phyloP scores from a whole-genome alignment of 352 stramenopile genomes.

The Globisporangium yorkense region DNA sequence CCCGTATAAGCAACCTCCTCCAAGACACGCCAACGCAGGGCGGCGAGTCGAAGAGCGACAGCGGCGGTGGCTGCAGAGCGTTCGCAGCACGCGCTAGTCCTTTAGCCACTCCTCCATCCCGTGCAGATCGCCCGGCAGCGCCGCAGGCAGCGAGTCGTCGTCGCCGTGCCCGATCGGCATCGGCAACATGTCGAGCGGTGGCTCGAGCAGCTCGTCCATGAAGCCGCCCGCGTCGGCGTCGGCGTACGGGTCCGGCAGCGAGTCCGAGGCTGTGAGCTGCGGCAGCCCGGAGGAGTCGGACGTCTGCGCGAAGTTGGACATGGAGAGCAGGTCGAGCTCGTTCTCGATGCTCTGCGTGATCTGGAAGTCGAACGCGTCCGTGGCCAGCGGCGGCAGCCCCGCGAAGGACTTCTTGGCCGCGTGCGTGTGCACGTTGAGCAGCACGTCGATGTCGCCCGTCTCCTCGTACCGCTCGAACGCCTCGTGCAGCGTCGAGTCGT shows the following conservation, averaged over 20 bases:
- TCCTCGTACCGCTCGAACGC: conserved; percentile 80
- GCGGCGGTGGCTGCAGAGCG: no score
- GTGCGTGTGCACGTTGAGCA: conserved; percentile 63
- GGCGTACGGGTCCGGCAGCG: not conserved
- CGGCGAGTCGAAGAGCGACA: not conserved
- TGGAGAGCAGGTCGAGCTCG: conserved; percentile 70
- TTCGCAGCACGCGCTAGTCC: conserved; percentile 29
- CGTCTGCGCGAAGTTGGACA: conserved; percentile 43
- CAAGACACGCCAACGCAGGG: no score
- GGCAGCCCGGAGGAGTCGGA: conserved; percentile 12
- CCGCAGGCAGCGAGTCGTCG: conserved; percentile 31
- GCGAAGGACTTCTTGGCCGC: conserved; percentile 59
- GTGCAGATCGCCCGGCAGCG: conserved; percentile 62
- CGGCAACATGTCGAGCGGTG: conserved; percentile 41
- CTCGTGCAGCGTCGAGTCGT: conserved; percentile 62
- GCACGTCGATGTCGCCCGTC: conserved; percentile 64
- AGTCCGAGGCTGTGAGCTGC: conserved; percentile 6
- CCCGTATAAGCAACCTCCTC: no score
- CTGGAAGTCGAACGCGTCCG: conserved; percentile 63
- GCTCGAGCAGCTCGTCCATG: conserved; percentile 47
- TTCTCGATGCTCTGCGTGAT: conserved; percentile 79
- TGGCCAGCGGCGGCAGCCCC: conserved; percentile 51
- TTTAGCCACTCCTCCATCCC: conserved; percentile 79
- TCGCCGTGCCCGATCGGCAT: conserved; percentile 68
- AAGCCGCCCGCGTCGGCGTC: conserved; percentile 22